Percentiles rank a stretch among this genome's conserved stretches.
These are phyloP conservation scores for Alternaria arbusti DNA, from an alignment of 2,329 filamentous ascomycete species.

Conservation along the genomic window DNA sequence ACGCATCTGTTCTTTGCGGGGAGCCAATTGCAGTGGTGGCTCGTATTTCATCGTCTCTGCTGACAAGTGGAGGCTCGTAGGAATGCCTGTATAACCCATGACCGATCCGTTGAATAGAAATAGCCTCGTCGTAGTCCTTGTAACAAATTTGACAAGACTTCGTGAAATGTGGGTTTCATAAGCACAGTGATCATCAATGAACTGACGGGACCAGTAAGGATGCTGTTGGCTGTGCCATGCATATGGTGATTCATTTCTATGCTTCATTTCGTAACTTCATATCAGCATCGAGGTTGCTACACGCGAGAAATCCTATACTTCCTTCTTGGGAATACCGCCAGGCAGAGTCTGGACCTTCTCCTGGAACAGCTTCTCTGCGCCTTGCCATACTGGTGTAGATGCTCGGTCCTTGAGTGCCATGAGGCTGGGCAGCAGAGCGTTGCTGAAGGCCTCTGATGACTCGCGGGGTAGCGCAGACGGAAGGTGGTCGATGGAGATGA, in stretches of 20 bases:
- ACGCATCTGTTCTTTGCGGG: neutral
- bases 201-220: neutral
- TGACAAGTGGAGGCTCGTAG: neutral
- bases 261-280: slow-evolving; percentile 1
- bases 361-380: slow-evolving; percentile 82
- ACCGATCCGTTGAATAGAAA: neutral
- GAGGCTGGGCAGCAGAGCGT: slow-evolving; percentile 77
- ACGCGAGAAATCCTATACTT: slow-evolving; percentile 21
- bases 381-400: slow-evolving; percentile 78
- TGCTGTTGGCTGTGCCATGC: neutral
- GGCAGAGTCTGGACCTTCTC: slow-evolving; percentile 79
- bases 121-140: neutral
- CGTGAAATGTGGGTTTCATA: neutral
- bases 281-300: neutral
- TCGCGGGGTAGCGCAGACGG: slow-evolving; percentile 78
- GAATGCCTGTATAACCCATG: neutral
- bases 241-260: neutral
- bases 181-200: neutral
- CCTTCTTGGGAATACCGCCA: slow-evolving; percentile 45
- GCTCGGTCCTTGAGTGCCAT: slow-evolving; percentile 77
- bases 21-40: neutral
- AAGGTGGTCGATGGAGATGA: slow-evolving; percentile 69
- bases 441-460: slow-evolving; percentile 83
- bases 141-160: neutral
- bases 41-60: neutral